Evolutionary conservation across 1,139 yeast species (phyloP).

Genomic region (Blastobotrys arbuscula): DNA sequence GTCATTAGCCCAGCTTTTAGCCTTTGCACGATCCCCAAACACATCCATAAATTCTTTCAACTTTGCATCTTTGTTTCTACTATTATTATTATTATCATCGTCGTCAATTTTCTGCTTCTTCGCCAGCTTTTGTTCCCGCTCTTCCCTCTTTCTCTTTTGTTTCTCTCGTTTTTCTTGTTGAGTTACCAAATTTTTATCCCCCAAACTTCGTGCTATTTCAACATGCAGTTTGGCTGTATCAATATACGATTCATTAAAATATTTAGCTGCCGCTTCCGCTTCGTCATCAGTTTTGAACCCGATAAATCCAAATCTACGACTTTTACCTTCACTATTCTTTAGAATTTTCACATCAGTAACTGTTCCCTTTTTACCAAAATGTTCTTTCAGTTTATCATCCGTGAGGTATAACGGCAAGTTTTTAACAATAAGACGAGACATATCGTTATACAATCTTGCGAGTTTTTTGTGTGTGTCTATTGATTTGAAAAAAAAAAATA

Average conservation of each 20-base stretch:
- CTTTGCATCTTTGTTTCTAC: slow-evolving; percentile 45
- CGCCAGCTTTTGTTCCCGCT: slow-evolving; percentile 41
- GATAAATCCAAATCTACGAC: slow-evolving; percentile 88
- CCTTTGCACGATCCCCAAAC: slow-evolving; percentile 66
- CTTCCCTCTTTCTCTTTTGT: slow-evolving; percentile 31
- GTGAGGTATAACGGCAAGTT: slow-evolving; percentile 78
- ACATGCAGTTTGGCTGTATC: slow-evolving; percentile 81
- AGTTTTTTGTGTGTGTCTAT: not conserved
- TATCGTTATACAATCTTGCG: slow-evolving; percentile 2
- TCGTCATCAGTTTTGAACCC: slow-evolving; percentile 71
- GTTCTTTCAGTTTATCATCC: slow-evolving; percentile 67
- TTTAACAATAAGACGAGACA: slow-evolving; percentile 94
- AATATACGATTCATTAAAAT: slow-evolving; percentile 71
- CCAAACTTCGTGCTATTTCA: slow-evolving; percentile 77
- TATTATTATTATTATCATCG: slow-evolving; percentile 13
- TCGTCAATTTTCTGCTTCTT: slow-evolving; percentile 41
- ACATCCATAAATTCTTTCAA: slow-evolving; percentile 77
- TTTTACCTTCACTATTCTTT: slow-evolving; percentile 75
- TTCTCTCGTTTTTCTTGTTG: slow-evolving; percentile 49
- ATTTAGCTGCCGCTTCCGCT: slow-evolving; percentile 73
- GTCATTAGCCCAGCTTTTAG: slow-evolving; percentile 73
- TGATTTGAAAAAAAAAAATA: not conserved
- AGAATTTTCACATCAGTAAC: slow-evolving; percentile 87
- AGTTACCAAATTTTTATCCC: slow-evolving; percentile 71
- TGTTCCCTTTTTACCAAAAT: slow-evolving; percentile 50